phyloP scores from a whole-genome alignment of 495 filamentous ascomycete species.

The Ascobolus immersus region DNA sequence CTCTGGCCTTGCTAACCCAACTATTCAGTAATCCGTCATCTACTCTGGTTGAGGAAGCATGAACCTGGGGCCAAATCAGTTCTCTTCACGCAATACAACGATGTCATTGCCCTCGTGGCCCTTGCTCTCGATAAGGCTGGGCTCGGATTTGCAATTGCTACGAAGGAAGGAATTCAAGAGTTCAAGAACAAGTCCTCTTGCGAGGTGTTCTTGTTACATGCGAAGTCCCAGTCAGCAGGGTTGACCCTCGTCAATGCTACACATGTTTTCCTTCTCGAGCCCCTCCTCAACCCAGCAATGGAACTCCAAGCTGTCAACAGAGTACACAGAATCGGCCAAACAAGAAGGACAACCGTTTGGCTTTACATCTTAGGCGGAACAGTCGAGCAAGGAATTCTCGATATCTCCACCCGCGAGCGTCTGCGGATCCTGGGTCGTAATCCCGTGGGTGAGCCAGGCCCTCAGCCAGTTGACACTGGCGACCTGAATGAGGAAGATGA shows the following conservation, averaged over 20 bases:
- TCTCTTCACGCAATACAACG: constrained; percentile 66
- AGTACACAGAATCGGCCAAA: constrained; percentile 82
- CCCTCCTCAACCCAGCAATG: constrained; percentile 71
- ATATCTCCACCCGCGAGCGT: constrained; percentile 52
- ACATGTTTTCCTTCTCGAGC: constrained; percentile 86
- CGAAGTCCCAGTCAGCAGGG: constrained; percentile 61
- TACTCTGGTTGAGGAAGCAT: constrained; percentile 57
- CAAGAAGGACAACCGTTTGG: constrained; percentile 72
- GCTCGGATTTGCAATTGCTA: too few relatives aligned
- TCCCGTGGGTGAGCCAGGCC: too few relatives aligned
- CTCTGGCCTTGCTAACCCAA: constrained; percentile 2
- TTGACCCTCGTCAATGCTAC: constrained; percentile 78
- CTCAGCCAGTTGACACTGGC: not conserved
- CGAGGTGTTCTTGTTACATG: constrained; percentile 73
- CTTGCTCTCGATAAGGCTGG: too few relatives aligned
- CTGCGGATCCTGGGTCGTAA: constrained; percentile 51
- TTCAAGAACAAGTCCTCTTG: constrained; percentile 56
- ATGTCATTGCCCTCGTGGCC: constrained; percentile 48
- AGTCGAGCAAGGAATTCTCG: constrained; percentile 72
- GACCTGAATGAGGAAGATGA: not conserved
- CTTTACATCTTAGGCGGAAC: constrained; percentile 74
- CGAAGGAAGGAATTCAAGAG: constrained; percentile 32
- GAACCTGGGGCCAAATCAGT: constrained; percentile 79
- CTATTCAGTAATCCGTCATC: constrained; percentile 42
- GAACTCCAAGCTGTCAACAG: constrained; percentile 85